Conservation (phyloP, 2,329 filamentous ascomycete genomes). For the Magnaporthiopsis incrustans region DNA sequence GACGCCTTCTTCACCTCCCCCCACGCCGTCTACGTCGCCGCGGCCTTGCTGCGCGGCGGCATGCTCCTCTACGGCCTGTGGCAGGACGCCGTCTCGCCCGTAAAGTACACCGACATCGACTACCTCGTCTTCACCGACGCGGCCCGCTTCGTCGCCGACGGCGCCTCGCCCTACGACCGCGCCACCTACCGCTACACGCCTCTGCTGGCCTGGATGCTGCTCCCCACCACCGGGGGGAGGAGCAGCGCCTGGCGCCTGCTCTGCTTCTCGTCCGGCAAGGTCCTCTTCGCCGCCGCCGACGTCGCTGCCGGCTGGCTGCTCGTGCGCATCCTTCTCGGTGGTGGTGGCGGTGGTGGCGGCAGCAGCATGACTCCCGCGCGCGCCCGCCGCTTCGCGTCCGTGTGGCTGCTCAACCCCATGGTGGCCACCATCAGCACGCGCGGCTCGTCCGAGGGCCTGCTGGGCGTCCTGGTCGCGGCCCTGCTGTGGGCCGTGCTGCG, state of each 20-base stretch:
- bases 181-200: constrained; percentile 98
- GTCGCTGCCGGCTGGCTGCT: constrained; percentile 78
- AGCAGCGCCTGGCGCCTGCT: constrained; percentile 14
- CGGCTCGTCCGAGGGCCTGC: constrained; percentile 84
- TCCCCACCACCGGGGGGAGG: no score
- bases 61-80: constrained; percentile 84
- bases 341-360: constrained; percentile 18
- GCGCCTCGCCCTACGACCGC: constrained; percentile 70
- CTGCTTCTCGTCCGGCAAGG: constrained; percentile 81
- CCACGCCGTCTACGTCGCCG: constrained; percentile 44
- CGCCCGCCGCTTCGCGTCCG: constrained; percentile 69
- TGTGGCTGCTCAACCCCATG: constrained; percentile 97
- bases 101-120: constrained; percentile 99
- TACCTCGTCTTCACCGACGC: constrained; percentile 98
- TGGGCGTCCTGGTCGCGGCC: constrained; percentile 77
- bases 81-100: constrained; percentile 82
- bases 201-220: constrained; percentile 80
- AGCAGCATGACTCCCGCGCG: constrained; percentile 34
- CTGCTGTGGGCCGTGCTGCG: constrained; percentile 75
- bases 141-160: constrained; percentile 62
- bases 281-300: constrained; percentile 77
- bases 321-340: constrained; percentile 27
- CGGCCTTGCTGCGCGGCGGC: constrained; percentile 56
- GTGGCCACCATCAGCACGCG: constrained; percentile 93
- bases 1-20: constrained; percentile 28